phyloP scores from a whole-genome alignment of 495 filamentous ascomycete species.

The Aspergillus avenaceus region DNA sequence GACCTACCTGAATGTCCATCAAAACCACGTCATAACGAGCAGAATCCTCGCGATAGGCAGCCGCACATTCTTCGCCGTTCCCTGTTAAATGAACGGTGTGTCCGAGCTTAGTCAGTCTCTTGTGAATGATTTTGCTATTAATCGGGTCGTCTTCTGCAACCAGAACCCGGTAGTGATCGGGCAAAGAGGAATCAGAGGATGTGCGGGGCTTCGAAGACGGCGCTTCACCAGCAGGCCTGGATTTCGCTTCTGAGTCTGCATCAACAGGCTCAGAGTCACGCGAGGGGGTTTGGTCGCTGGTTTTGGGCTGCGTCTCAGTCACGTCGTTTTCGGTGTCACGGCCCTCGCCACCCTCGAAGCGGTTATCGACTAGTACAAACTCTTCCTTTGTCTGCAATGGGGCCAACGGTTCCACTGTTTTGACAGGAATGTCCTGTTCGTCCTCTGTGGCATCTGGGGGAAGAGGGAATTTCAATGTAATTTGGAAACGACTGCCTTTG shows the following conservation, averaged over 20 bases:
- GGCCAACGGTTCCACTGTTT: constrained; percentile 9
- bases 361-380: constrained; percentile 27
- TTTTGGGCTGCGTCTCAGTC: neutral
- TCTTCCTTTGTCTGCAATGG: constrained; percentile 24
- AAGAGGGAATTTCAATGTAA: constrained; percentile 33
- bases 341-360: neutral
- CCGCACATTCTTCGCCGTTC: constrained; percentile 86
- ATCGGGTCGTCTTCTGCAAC: constrained; percentile 93
- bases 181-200: constrained; percentile 12
- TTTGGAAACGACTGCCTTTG: constrained; percentile 75
- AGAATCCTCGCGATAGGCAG: constrained; percentile 57
- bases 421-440: neutral
- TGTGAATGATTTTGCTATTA: constrained; percentile 83
- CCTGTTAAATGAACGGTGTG: constrained; percentile 68
- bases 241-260: neutral
- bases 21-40: constrained; percentile 74
- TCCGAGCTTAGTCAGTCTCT: constrained; percentile 75
- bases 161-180: constrained; percentile 55
- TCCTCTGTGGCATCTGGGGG: constrained; percentile 16
- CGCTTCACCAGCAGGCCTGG: constrained; percentile 4
- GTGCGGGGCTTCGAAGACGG: constrained; percentile 15
- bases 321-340: neutral
- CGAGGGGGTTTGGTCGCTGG: neutral
- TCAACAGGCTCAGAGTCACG: neutral
- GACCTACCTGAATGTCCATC: constrained; percentile 89